phyloP scores from a whole-genome alignment of 78 protist genomes.

The Polysphondylium violaceum region DNA sequence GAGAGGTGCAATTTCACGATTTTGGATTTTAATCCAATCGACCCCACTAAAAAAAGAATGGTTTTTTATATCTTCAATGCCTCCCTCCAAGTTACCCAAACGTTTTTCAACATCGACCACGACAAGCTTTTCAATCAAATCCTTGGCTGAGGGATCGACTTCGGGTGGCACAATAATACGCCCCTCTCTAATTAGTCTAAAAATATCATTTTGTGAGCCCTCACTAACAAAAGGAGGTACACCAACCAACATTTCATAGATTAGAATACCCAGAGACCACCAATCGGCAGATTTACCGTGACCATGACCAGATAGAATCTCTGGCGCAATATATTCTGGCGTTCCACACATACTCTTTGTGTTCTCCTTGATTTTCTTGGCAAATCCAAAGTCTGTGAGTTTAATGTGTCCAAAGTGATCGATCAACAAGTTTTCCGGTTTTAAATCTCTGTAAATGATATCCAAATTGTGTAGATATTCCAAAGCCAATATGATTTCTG shows the following conservation, averaged over 20 bases:
- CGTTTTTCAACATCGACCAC: slow-evolving; percentile 43
- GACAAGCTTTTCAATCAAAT: slow-evolving; percentile 65
- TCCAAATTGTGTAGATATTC: slow-evolving; percentile 76
- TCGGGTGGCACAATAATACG: slow-evolving; percentile 39
- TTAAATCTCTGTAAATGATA: slow-evolving; percentile 85
- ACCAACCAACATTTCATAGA: slow-evolving; percentile 93
- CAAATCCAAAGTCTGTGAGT: slow-evolving; percentile 88
- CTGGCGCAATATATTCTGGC: slow-evolving; percentile 94
- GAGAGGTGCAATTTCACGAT: background rate
- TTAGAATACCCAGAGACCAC: slow-evolving; percentile 94
- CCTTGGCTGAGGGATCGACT: slow-evolving; percentile 23
- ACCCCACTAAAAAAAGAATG: slow-evolving; percentile 62
- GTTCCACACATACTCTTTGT: slow-evolving; percentile 93
- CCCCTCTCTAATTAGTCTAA: slow-evolving; percentile 41
- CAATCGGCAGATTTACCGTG: slow-evolving; percentile 94
- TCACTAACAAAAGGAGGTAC: slow-evolving; percentile 72
- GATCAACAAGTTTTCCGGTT: slow-evolving; percentile 88
- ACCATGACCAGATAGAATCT: slow-evolving; percentile 83
- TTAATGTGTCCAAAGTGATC: slow-evolving; percentile 84
- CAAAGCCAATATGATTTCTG: slow-evolving; percentile 83
- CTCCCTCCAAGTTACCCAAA: slow-evolving; percentile 43
- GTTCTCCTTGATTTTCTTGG: slow-evolving; percentile 43
- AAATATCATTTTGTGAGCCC: slow-evolving; percentile 40
- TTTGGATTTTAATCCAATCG: slow-evolving; percentile 47
- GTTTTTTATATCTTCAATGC: slow-evolving; percentile 49